Base-by-base conservation (phyloP, 2,329 filamentous ascomycete genomes). In the Calonectria ilicicola region DNA sequence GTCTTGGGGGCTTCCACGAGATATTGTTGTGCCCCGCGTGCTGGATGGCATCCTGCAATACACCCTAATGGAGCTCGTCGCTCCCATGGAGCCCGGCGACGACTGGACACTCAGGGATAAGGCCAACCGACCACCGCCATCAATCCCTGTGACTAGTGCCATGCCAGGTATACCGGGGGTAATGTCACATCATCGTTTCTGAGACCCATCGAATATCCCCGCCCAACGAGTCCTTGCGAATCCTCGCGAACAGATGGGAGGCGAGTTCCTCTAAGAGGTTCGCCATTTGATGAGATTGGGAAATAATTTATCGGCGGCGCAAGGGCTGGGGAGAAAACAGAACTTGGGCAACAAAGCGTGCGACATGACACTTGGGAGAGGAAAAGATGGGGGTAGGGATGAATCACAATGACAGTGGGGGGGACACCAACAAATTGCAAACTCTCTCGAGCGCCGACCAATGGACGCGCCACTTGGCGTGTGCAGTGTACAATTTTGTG, bases 1-100 rank as follows among this genome's bases (percentile, higher is more conserved):
- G 12, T 70, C 78, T 19, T 81, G 80, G 77, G 75, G 75, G 42
- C 73, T 79, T 46, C 83, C 84, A 17, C 81, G 79, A 74, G 86
- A 89, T 66, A 83, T 89, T 64, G 84, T 84, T 65, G 85, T 88
- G 23, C 87, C 88, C 62, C 82, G 84, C 60, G 82, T 87, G 38
- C 83, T 85, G 71, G 84, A 86, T 44, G 88, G 87, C 14, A 80
- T 85, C 26, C 76, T 89, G 51, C 84, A 86, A 67, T 89, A 90
- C 76, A 85, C 84, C 10, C 72, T 87, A 64, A 87, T 88, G 85
- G 86, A 88, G 72, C 81, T 87, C 51, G 81, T 86, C 46, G 83
- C 83, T 47, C 80, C 82, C 19, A 81, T 79, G 68, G 82, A 84
- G 53, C 76, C 82, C 1, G 82, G 83, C 40, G 82, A 83, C 68